A percentile compares a stretch with the other conserved stretches of the same genome.
Conservation (phyloP, 2,329 filamentous ascomycete species). For the Stachybotrys elegans region DNA sequence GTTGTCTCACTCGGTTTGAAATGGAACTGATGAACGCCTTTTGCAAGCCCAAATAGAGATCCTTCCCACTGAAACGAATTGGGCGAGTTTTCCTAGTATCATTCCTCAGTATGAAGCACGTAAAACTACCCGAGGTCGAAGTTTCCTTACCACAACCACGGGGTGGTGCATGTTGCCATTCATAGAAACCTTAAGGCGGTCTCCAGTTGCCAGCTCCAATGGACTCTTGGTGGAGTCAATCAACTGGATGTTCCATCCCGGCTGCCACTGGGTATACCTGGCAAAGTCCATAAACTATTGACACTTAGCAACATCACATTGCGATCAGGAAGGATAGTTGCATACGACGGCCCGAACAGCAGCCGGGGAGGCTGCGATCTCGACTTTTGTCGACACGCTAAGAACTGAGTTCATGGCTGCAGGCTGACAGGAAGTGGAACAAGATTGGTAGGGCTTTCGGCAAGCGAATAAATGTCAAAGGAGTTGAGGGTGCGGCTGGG, state of each 20-base stretch:
- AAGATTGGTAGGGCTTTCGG: too few relatives aligned
- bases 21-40: conserved; percentile 8
- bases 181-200: conserved; percentile 9
- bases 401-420: background rate
- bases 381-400: conserved; percentile 4
- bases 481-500: too few relatives aligned
- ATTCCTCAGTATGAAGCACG: background rate
- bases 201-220: conserved; percentile 5
- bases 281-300: conserved; percentile 11
- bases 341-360: conserved; percentile 10
- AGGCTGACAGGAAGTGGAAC: too few relatives aligned
- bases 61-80: conserved; percentile 11
- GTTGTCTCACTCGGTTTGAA: conserved; percentile 11
- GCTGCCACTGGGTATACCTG: conserved; percentile 11
- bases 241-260: conserved; percentile 8
- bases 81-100: conserved; percentile 7
- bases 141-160: conserved; percentile 7
- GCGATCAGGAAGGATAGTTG: accelerated
- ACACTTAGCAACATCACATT: background rate
- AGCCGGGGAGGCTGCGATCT: conserved; percentile 10
- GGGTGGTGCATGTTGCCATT: conserved; percentile 10
- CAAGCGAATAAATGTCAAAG: too few relatives aligned
- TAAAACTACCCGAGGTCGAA: background rate
- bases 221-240: conserved; percentile 2
- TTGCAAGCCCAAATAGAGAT: conserved; percentile 2